Conservation (phyloP, 2,329 filamentous ascomycete species). For the Ophiocordyceps camponoti-rufipedis region DNA sequence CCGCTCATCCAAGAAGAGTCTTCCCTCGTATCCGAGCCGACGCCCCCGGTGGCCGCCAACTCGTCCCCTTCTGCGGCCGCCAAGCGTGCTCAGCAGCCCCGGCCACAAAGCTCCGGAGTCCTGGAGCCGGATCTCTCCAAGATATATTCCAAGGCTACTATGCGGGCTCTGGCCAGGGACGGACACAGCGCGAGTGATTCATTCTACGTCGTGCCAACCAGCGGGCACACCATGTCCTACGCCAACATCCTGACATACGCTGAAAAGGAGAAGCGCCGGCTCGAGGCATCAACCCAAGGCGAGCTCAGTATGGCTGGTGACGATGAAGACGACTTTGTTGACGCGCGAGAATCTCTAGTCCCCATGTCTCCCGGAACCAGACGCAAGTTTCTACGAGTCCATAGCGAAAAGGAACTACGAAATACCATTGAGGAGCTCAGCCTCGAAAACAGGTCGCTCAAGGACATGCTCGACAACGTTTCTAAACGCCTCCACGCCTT, state of each 20-base stretch:
- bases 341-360: conserved; percentile 52
- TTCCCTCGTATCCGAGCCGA: conserved; percentile 3
- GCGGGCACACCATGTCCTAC: conserved; percentile 82
- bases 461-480: conserved; percentile 70
- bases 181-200: conserved; percentile 50
- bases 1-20: conserved; percentile 47
- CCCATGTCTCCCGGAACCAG: conserved; percentile 23
- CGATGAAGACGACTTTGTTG: conserved; percentile 78
- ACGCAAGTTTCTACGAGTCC: conserved; percentile 20
- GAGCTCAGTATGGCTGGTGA: conserved; percentile 31
- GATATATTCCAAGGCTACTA: conserved; percentile 70
- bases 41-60: conserved; percentile 18
- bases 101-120: conserved; percentile 3
- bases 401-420: conserved; percentile 24
- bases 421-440: conserved; percentile 78
- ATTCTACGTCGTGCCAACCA: conserved; percentile 89
- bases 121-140: conserved; percentile 61
- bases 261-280: conserved; percentile 45
- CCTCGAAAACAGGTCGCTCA: conserved; percentile 73
- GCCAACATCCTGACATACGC: conserved; percentile 67
- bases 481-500: conserved; percentile 81
- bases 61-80: conserved; percentile 13
- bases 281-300: conserved; percentile 30
- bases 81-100: conserved; percentile 12
- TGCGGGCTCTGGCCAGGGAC: conserved; percentile 58